A percentile compares a stretch with the other conserved stretches of the same genome.
These are phyloP conservation scores for Psophocarpus tetragonolobus DNA, from an alignment of 306 rosid species.

Conservation along the genomic window DNA sequence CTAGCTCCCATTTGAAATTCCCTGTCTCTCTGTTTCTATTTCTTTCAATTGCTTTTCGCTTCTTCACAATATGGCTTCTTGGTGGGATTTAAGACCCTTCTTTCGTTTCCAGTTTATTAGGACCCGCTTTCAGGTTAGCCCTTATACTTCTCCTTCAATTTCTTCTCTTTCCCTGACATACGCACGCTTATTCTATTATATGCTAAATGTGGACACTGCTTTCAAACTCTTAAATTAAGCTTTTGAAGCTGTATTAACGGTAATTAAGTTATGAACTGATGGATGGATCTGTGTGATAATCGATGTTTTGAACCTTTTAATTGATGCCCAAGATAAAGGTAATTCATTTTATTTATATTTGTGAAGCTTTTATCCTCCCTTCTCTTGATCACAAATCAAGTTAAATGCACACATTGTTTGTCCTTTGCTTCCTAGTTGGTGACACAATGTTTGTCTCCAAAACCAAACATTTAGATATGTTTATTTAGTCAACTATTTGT, in stretches of 20 bases:
- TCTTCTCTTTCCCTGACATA: not conserved
- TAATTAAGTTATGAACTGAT: not conserved
- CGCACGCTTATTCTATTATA: not conserved
- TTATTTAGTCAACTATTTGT: not conserved
- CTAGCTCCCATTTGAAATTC: not conserved
- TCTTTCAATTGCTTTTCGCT: conserved; percentile 20
- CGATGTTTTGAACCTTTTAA: not conserved
- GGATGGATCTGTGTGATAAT: conserved; percentile 6
- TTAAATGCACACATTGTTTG: not conserved
- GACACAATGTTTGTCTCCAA: not conserved
- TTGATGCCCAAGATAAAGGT: not conserved
- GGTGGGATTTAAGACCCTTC: conserved; percentile 60
- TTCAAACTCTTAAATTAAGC: not conserved
- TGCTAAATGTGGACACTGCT: not conserved
- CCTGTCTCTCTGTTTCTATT: not conserved
- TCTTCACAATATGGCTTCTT: conserved; percentile 51
- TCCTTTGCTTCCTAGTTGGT: not conserved
- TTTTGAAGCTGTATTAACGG: not conserved
- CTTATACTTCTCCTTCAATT: not conserved
- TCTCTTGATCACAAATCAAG: not conserved
- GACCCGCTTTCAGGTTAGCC: conserved; percentile 55
- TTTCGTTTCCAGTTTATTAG: conserved; percentile 44
- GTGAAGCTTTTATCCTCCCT: not conserved
- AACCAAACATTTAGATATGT: not conserved
- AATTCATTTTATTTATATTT: not conserved